Base-by-base conservation (phyloP, 164 flowering plant species). In the Warburgia ugandensis region DNA sequence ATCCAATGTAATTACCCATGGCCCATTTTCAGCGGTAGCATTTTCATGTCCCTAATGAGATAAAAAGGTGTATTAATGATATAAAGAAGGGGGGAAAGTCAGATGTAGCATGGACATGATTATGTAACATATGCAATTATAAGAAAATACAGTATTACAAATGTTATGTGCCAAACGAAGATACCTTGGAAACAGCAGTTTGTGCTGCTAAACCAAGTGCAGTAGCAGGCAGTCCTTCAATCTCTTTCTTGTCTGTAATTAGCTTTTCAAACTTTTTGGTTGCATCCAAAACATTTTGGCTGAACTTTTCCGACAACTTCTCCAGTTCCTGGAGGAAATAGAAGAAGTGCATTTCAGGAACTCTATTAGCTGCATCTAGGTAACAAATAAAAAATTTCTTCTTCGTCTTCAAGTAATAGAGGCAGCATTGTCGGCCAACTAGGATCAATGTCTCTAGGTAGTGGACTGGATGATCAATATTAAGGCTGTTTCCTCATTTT, bases 21-120 rank as follows among this genome's bases (percentile, higher is more conserved):
- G 99, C 14, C 99, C 97, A 64, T 78, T 71, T 63, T 94, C 96
- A 55, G 99, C 79, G 58, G 85, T 89, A 51, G 99, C 99, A 75
- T 79, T 72, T 66, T 77, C 78, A 66, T 86, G 80, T 9, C 99
- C 99, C 96, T 91, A 58, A 10, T 28, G 23, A 12, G 25, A 30
- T 12, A 33, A 32, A 44, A 3, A 16, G 38, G 43, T 44, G 17
- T 4, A 25, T 21, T 4, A 49, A 40, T n/a, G 8, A 21, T 16
- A 31, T 14, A n/a, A 7, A 33, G 37, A 33, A 33, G 14, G 3
- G 9, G 14, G 37, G 3, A 7, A 33, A n/a, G n/a, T n/a, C n/a
- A n/a, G n/a, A n/a, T n/a, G n/a, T n/a, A n/a, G n/a, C n/a, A n/a
- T n/a, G n/a, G n/a, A n/a, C n/a, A n/a, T n/a, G n/a, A n/a, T n/a